Evolutionary conservation across 2,329 filamentous ascomycete species (phyloP).

Genomic region (Neurospora crassa): DNA sequence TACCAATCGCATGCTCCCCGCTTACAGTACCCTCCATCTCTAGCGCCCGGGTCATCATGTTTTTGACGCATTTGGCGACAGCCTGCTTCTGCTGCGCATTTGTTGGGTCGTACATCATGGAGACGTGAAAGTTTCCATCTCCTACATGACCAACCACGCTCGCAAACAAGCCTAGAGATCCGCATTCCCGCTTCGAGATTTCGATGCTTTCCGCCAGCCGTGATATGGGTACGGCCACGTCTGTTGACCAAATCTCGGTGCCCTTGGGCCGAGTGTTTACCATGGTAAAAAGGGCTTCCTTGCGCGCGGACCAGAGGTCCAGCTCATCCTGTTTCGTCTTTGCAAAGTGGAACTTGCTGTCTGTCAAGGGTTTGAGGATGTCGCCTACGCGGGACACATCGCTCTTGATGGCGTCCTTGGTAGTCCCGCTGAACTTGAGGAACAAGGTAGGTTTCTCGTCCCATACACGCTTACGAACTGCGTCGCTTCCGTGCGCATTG

Average conservation of each 20-base stretch:
- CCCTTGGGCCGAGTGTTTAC: slow-evolving; percentile 53
- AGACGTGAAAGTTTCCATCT: slow-evolving; percentile 56
- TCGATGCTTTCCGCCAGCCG: slow-evolving; percentile 61
- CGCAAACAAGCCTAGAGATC: slow-evolving; percentile 45
- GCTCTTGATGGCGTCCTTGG: slow-evolving; percentile 47
- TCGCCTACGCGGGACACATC: slow-evolving; percentile 51
- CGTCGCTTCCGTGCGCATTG: slow-evolving; percentile 51
- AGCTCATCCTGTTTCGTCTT: slow-evolving; percentile 52
- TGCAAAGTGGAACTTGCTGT: slow-evolving; percentile 59
- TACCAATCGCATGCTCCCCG: slow-evolving; percentile 19
- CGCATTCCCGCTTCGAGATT: slow-evolving; percentile 52
- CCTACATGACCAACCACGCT: slow-evolving; percentile 58
- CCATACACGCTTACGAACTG: slow-evolving; percentile 47
- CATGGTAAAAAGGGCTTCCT: slow-evolving; percentile 65
- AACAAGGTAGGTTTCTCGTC: slow-evolving; percentile 63
- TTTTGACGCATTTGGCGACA: slow-evolving; percentile 43
- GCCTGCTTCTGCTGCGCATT: slow-evolving; percentile 34
- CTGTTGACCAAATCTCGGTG: slow-evolving; percentile 66
- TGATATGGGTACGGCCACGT: slow-evolving; percentile 70
- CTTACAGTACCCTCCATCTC: slow-evolving; percentile 61
- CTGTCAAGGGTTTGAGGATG: slow-evolving; percentile 48
- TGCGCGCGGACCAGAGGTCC: slow-evolving; percentile 67
- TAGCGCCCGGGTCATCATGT: slow-evolving; percentile 57
- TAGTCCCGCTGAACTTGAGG: slow-evolving; percentile 64
- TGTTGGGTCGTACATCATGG: slow-evolving; percentile 33